Base-by-base conservation (phyloP, 169 alveolate genomes). In the Cystoisospora suis region DNA sequence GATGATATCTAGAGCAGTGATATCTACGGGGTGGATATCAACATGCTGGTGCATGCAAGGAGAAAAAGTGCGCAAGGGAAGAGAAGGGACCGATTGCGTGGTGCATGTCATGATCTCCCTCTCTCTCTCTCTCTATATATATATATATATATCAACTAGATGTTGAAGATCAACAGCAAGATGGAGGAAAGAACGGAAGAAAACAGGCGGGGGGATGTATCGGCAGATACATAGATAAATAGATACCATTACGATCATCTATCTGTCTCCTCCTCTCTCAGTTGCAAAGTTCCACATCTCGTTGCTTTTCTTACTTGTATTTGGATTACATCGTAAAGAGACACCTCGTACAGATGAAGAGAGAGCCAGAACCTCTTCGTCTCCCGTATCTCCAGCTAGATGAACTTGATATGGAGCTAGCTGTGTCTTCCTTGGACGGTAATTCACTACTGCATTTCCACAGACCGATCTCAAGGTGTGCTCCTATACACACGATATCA, bases 321-420 rank as follows among this genome's bases (percentile, higher is more conserved):
- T 70, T n/a, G 69, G 56, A 40, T 38, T 56, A 32, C 46, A 36
- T 27, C 90, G 79, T 1, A 83, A 81, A 9, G 90, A 59, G 65
- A 83, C 90, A 17, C 90, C 90, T 40, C 69, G 80, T 0, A 83
- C 65, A 3, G 90, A 83, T 17, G 90, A 69, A 44, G 81, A 59
- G 65, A 83, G 90, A 32, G 90, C 90, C 23, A 83, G 46, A 27
- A 6, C 46, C 45, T 36, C 46, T 23, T 34, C 47, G 7, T 61
- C 81, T 59, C 36, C 53, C n/a, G n/a, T n/a, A n/a, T n/a, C n/a
- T 42, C 61, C 90, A 20, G 6, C 49, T 40, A 83, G 70, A 38
- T 83, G 90, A 34, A 83, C 70, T 32, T 83, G 90, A 42, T 83
- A 49, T 3, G 90, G 90, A 29, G 90, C 81, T n/a, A 83, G 79